Evolutionary conservation across 371 early-diverging fungal species (phyloP), one percentile per base, ranked within the genome.

Genomic region (Ordospora colligata): DNA sequence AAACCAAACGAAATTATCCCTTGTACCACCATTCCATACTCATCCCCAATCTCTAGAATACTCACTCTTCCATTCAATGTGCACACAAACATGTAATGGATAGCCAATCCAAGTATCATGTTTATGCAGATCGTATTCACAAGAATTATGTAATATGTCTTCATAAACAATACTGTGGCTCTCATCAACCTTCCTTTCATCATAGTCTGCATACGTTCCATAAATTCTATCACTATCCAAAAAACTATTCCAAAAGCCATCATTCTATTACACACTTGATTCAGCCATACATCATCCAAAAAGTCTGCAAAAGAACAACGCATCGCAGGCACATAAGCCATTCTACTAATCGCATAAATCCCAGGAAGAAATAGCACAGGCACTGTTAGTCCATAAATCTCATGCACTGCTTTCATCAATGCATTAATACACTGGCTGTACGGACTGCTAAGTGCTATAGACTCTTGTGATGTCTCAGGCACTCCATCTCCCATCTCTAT

Each of bases 81-180:
- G n/a, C 10, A n/a, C 11, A 27, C 58, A 58, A 58, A 58, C 40
- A 58, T 37, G 25, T 58, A 58, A 14, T 58, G 58, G 12, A 58
- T 27, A 37, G 40, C 37, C n/a, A 58, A 17, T n/a, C 58, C 58
- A 58, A 58, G 40, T 12, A 40, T 58, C 19, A 58, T 27, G 25
- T 58, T 58, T 40, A 58, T 58, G 58, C 27, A 58, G 58, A 58
- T 37, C 40, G 40, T 58, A 12, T 58, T 58, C 27, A 58, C 1
- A 3, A 58, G 11, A 11, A 58, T 10, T 58, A 58, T 58, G 19
- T 37, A 19, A n/a, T 58, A 58, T 58, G 40, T 58, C n/a, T 58
- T 58, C 58, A 58, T 58, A 19, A 58, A 58, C 12, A 58, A 6
- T 7, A 6, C 5, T 11, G 40, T 14, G n/a, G 17, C n/a, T 6